Evolutionary conservation across 2,329 filamentous ascomycete species (phyloP).

Genomic region (Aspergillus niger): DNA sequence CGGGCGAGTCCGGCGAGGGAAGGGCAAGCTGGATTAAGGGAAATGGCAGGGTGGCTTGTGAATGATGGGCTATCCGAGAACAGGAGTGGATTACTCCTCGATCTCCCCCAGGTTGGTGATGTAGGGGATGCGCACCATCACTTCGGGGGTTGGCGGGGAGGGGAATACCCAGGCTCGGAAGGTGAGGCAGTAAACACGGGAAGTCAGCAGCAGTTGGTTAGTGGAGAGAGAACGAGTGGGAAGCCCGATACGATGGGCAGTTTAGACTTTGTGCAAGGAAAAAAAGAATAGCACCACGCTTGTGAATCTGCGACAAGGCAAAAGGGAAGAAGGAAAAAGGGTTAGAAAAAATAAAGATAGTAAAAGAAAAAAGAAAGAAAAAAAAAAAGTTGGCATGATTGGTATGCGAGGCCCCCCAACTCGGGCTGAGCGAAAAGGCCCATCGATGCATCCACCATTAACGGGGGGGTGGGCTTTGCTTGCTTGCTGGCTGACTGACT

Average conservation of each 20-base stretch:
- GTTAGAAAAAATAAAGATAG: constrained; percentile 10
- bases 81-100: constrained; percentile 19
- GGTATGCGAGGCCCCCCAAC: constrained; percentile 13
- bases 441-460: neutral
- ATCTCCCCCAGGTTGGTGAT: constrained; percentile 17
- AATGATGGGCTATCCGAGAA: constrained; percentile 7
- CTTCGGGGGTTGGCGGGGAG: constrained; percentile 21
- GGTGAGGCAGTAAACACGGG: constrained; percentile 20
- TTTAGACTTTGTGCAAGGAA: constrained; percentile 9
- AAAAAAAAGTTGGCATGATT: constrained; percentile 16
- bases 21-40: neutral
- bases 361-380: constrained; percentile 1
- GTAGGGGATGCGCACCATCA: constrained; percentile 28
- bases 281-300: neutral
- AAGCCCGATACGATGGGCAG: constrained; percentile 10
- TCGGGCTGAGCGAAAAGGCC: neutral
- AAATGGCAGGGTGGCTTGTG: neutral
- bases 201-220: neutral
- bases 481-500: neutral
- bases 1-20: neutral
- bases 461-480: neutral
- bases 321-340: constrained; percentile 1
- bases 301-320: constrained; percentile 5
- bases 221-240: constrained; percentile 5
- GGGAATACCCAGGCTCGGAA: constrained; percentile 12